Conservation (phyloP, 768 basidiomycete genomes). For the Auricularia heimuer region DNA sequence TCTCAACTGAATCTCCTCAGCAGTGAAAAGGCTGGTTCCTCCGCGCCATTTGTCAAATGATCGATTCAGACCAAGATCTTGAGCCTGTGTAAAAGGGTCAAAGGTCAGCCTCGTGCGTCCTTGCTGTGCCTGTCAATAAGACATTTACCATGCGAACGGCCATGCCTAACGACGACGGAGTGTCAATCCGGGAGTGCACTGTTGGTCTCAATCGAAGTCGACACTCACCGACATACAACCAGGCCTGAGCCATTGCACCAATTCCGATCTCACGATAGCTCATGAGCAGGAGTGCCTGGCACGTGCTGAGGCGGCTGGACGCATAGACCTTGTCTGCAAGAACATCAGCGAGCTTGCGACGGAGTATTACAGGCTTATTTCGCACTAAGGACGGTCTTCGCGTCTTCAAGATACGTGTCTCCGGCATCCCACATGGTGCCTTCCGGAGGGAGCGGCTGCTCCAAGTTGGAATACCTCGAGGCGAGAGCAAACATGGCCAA, state of each 20-base stretch:
- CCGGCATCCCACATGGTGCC: constrained; percentile 76
- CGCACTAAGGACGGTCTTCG: constrained; percentile 46
- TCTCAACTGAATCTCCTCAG: constrained; percentile 57
- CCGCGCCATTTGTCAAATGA: constrained; percentile 62
- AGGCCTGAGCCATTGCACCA: constrained; percentile 81
- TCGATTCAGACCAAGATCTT: constrained; percentile 77
- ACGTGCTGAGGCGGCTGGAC: constrained; percentile 61
- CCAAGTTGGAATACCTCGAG: constrained; percentile 51
- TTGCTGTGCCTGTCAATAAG: background rate
- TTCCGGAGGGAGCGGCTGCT: constrained; percentile 31
- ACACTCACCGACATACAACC: constrained; percentile 58
- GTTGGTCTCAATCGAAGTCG: background rate
- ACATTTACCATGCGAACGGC: constrained; percentile 62
- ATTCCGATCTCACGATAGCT: constrained; percentile 82
- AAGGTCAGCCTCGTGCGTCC: background rate
- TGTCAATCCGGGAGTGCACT: background rate
- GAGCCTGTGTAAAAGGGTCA: constrained; percentile 32
- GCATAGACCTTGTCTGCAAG: constrained; percentile 47
- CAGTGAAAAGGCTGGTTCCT: constrained; percentile 45
- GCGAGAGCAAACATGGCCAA: constrained; percentile 80
- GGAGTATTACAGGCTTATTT: background rate
- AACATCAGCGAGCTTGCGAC: background rate
- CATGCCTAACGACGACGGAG: constrained; percentile 28
- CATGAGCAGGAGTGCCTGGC: constrained; percentile 71
- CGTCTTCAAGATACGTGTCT: constrained; percentile 57